Conservation (phyloP, 2,329 filamentous ascomycete species). For the Pseudopyricularia javanii region DNA sequence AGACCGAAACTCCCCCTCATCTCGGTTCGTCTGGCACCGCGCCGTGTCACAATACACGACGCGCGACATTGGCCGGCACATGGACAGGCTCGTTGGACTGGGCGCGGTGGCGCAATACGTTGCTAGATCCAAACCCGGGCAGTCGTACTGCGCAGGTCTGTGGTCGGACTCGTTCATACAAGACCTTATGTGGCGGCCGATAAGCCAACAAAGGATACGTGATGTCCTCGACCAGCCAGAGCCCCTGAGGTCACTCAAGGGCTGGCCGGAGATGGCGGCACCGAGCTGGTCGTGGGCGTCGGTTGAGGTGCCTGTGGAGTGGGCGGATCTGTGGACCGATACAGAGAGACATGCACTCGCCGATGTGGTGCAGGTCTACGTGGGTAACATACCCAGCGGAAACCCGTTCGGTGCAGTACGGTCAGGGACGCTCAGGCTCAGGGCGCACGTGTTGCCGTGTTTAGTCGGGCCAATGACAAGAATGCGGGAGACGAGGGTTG, state of each 20-base stretch:
- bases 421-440: not conserved
- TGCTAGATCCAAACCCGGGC: not conserved
- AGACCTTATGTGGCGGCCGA: constrained; percentile 1
- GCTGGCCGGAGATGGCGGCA: not conserved
- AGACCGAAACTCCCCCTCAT: not conserved
- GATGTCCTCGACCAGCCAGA: not conserved
- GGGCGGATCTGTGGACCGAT: not conserved
- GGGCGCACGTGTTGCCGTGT: not conserved
- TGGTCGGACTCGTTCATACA: constrained; percentile 2
- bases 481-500: not conserved
- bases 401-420: not conserved
- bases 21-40: not conserved
- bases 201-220: not conserved
- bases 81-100: constrained; percentile 10
- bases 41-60: not conserved
- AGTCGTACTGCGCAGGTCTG: constrained; percentile 2
- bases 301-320: not conserved
- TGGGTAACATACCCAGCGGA: not conserved
- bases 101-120: not conserved
- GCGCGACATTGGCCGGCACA: constrained; percentile 14
- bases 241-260: not conserved
- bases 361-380: not conserved
- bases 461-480: not conserved
- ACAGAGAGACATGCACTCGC: not conserved
- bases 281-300: constrained; percentile 4